Evolutionary conservation across 345 rosid species (phyloP), one percentile per base, ranked within the genome.

Genomic region (Hypericum perforatum): DNA sequence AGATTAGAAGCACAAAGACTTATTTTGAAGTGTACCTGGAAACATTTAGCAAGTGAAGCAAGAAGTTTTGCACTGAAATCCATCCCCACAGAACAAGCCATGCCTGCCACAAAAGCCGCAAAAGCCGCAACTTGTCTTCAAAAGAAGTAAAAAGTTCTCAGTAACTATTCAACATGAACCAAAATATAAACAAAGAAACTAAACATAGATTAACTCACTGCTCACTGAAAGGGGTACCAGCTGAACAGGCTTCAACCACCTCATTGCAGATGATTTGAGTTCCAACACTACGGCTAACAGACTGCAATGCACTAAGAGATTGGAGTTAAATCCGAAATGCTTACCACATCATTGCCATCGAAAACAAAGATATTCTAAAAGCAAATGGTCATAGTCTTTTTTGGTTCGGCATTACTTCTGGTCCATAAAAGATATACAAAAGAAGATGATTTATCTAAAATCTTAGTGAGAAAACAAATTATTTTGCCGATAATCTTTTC

Each of bases 61-160:
- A 85, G 40, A 67, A 92, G 73, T 74, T 85, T 85, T 68, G 98
- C 95, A 58, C 90, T 74, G 64, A 92, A 92, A 62, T 88, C 94
- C 64, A 75, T 70, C 16, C 98, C 98, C 60, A 85, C 90, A 13
- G 62, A 70, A 69, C 86, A 82, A 52, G 94, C 82, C 85, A 85
- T 75, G 61, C 95, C 98, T 39, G 96, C 96, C 65, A 88, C 77
- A 70, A 85, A 92, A 43, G 98, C 78, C 41, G 90, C 92, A 81
- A 85, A 85, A 65, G 79, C 75, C 53, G 94, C 78, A 42, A 88
- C 84, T 56, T 91, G 79, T 88, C 96, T 91, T 57, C 56, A 71
- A 61, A 62, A 41, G 60, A 36, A 47, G 29, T 4, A 9, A 8
- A 64, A 3, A 49, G 16, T 11, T 6, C 41, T 37, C 49, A 8